phyloP scores from a whole-genome alignment of 768 basidiomycete genomes.

The Boletus patriciae region DNA sequence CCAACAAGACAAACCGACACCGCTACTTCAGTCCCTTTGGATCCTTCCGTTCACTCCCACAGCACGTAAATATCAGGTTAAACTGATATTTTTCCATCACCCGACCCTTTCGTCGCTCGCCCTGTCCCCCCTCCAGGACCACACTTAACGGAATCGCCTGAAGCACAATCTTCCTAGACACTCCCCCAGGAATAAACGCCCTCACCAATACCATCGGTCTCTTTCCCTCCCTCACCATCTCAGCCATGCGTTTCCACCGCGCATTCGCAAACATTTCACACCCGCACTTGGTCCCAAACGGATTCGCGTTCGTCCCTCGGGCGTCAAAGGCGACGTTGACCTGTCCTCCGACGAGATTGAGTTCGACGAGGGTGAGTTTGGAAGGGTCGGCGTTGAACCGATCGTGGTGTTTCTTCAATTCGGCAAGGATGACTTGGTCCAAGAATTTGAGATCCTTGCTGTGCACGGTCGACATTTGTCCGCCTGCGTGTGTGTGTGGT shows the following conservation, averaged over 20 bases:
- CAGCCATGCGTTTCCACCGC: slow-evolving; percentile 27
- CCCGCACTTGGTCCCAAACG: slow-evolving; percentile 25
- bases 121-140: slow-evolving; percentile 7
- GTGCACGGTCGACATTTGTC: slow-evolving; percentile 24
- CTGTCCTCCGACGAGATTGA: slow-evolving; percentile 21
- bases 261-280: slow-evolving; percentile 25
- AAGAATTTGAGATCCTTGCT: slow-evolving; percentile 29
- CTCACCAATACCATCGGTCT: slow-evolving; percentile 24
- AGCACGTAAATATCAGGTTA: slow-evolving; percentile 29
- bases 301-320: slow-evolving; percentile 18
- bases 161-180: slow-evolving; percentile 29
- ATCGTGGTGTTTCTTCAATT: slow-evolving; percentile 20
- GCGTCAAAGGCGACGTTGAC: slow-evolving; percentile 22
- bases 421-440: slow-evolving; percentile 27
- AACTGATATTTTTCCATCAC: slow-evolving; percentile 13
- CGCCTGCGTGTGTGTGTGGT: slow-evolving; percentile 9
- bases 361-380: slow-evolving; percentile 26
- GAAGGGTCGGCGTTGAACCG: slow-evolving; percentile 13
- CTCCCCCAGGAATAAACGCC: slow-evolving; percentile 29
- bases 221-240: slow-evolving; percentile 13
- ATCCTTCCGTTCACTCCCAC: slow-evolving; percentile 7
- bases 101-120: neutral
- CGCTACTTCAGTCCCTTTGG: neutral
- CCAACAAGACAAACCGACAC: neutral
- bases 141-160: slow-evolving; percentile 25